Percentiles rank a stretch among this genome's conserved stretches.
Conservation (phyloP, 139 green algal genomes). For the Chlamydomonas incerta region DNA sequence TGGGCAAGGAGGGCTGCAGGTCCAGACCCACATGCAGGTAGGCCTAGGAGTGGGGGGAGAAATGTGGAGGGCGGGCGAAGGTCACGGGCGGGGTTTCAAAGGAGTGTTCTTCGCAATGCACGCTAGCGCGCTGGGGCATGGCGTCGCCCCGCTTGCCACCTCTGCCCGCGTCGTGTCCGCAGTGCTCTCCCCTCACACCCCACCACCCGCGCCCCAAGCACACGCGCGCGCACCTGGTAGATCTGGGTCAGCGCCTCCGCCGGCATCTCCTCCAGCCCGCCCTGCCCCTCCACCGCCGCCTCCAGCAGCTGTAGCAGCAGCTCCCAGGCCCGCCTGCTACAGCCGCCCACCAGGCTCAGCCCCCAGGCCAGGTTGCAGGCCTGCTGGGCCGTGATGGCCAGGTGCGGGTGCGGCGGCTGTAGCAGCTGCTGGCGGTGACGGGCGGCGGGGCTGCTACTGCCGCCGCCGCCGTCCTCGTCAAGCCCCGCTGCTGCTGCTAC, state of each 20-base stretch:
- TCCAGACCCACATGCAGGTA: slow-evolving; percentile 2
- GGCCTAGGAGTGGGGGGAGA: not conserved
- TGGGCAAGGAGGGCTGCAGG: too few species aligned
- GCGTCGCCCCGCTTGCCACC: too few species aligned
- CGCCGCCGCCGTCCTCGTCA: too few species aligned
- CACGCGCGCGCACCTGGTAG: slow-evolving; percentile 6
- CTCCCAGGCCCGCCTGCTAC: slow-evolving; percentile 37
- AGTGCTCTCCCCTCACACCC: not conserved
- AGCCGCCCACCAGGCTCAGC: slow-evolving; percentile 56
- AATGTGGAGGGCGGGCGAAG: not conserved
- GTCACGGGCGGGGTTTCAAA: too few species aligned
- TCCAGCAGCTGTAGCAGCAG: slow-evolving; percentile 36
- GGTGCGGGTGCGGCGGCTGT: not conserved
- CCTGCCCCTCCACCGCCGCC: slow-evolving; percentile 25
- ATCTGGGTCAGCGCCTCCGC: slow-evolving; percentile 71
- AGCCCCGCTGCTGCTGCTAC: not conserved
- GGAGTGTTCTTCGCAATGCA: too few species aligned
- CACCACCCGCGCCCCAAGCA: not conserved
- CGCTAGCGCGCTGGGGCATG: too few species aligned
- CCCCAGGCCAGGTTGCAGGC: slow-evolving; percentile 71
- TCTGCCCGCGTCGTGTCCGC: too few species aligned
- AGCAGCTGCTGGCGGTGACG: too few species aligned
- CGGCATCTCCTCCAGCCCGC: slow-evolving; percentile 48
- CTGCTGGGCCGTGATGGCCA: slow-evolving; percentile 67
- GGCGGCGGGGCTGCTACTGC: too few species aligned